Evolutionary conservation across 1,139 yeast species (phyloP).

Genomic region (Taphrina betulina): DNA sequence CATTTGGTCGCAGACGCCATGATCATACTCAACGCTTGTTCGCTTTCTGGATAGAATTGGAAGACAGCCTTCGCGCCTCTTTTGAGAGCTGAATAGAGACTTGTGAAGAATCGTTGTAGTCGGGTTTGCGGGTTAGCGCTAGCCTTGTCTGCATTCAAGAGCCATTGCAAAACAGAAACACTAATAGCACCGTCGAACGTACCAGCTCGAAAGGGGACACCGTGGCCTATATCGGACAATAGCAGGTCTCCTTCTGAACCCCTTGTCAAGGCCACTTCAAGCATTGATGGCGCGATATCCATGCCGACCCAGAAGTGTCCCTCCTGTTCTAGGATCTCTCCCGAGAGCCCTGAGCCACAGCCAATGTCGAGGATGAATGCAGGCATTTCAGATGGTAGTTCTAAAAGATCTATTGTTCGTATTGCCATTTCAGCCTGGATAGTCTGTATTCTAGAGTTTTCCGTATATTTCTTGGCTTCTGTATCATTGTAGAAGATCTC

Average conservation of each 20-base stretch:
- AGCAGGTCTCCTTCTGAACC: slow-evolving; percentile 92
- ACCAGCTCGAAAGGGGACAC: slow-evolving; percentile 94
- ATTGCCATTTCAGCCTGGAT: slow-evolving; percentile 97
- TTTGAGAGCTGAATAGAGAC: slow-evolving; percentile 77
- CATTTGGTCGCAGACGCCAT: slow-evolving; percentile 84
- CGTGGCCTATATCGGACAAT: slow-evolving; percentile 87
- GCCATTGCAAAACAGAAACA: slow-evolving; percentile 95
- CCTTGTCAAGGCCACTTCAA: slow-evolving; percentile 86
- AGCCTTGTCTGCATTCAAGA: slow-evolving; percentile 89
- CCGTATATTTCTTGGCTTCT: slow-evolving; percentile 85
- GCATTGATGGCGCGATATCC: slow-evolving; percentile 94
- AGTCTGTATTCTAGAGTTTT: slow-evolving; percentile 93
- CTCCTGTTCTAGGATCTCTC: slow-evolving; percentile 90
- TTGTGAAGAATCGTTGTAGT: slow-evolving; percentile 76
- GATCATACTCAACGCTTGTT: slow-evolving; percentile 74
- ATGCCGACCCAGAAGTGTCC: slow-evolving; percentile 95
- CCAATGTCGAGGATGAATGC: slow-evolving; percentile 74
- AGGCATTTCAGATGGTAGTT: slow-evolving; percentile 64
- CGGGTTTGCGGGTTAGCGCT: slow-evolving; percentile 84
- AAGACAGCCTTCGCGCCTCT: slow-evolving; percentile 97
- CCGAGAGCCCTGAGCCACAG: slow-evolving; percentile 95
- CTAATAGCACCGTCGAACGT: slow-evolving; percentile 96
- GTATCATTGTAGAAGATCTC: slow-evolving; percentile 83
- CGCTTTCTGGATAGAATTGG: slow-evolving; percentile 93
- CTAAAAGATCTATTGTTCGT: slow-evolving; percentile 82